phyloP scores from a whole-genome alignment of 2,329 filamentous ascomycete genomes.

The Xylariomycetidae sp. region DNA sequence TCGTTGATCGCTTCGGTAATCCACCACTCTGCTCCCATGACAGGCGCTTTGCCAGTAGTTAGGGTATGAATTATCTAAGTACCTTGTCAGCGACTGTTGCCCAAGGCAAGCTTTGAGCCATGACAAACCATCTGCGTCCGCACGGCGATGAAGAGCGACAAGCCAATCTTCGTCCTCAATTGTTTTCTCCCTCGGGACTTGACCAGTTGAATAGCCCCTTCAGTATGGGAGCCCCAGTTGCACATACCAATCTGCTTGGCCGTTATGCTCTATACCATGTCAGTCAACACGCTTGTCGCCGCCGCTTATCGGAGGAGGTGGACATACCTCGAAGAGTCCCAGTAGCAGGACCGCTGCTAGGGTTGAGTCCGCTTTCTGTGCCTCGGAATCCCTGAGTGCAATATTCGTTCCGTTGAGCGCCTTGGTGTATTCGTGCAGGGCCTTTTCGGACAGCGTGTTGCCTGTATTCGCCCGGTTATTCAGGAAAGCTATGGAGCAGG shows the following conservation, averaged over 20 bases:
- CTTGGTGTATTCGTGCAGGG: conserved; percentile 49
- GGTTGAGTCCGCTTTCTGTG: conserved; percentile 51
- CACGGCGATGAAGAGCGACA: conserved; percentile 54
- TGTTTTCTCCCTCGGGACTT: conserved; percentile 54
- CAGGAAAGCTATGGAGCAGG: conserved; percentile 54
- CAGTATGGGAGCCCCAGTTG: conserved; percentile 61
- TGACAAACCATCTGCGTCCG: conserved; percentile 53
- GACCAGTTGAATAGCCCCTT: conserved; percentile 58
- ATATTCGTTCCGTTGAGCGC: conserved; percentile 49
- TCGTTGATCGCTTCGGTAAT: conserved; percentile 48
- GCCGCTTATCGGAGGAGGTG: background rate
- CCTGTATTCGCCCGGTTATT: conserved; percentile 43
- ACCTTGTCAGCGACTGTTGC: background rate
- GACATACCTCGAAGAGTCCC: conserved; percentile 51
- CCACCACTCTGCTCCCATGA: conserved; percentile 58
- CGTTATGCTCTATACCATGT: conserved; percentile 39
- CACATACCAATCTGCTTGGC: conserved; percentile 49
- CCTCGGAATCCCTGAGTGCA: conserved; percentile 46
- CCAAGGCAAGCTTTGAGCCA: background rate
- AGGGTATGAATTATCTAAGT: conserved; percentile 50
- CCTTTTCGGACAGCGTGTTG: conserved; percentile 31
- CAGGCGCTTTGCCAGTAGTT: conserved; percentile 45
- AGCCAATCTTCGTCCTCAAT: conserved; percentile 46
- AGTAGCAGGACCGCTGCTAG: conserved; percentile 56
- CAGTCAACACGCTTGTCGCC: conserved; percentile 4